Evolutionary conservation across 148 eudicot genomes (phyloP), one percentile per base, ranked within the genome.

Genomic region (Diospyros kaki): DNA sequence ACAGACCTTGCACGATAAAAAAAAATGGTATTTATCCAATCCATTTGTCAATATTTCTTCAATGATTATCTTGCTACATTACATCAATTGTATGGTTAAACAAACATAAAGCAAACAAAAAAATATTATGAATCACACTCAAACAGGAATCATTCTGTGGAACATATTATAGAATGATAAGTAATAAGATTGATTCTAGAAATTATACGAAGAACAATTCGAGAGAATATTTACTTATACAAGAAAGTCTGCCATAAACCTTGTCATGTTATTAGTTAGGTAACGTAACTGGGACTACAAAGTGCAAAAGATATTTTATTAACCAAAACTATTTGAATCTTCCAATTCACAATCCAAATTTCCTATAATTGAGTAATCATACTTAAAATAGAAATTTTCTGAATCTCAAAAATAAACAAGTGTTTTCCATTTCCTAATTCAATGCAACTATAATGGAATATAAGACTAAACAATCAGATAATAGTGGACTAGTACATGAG

Each of bases 51-150:
- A 18, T 10, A 51, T 51, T 68, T 51, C 54, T 67, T 54, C 58
- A 50, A 68, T 48, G 55, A 68, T 53, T 38, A 50, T 5, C 44
- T 14, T 38, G 28, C 18, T 18, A 28, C 72, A 52, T 1, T 52
- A 69, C 72, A 28, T 69, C 43, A 52, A 52, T 11, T 13, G 17
- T 51, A 59, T 44, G 38, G 4, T 8, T 42, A 4, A 65, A 65
- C 48, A 42, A 62, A 63, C 17, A 65, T 65, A 51, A 65, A 44
- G 51, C 28, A 44, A 43, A 50, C 48, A 13, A 42, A 43, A 4
- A 39, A 52, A 69, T 51, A 5, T 41, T 69, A 52, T 52, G 40
- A 69, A 69, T 69, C 72, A 52, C 39, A 45, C 45, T 38, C 39
- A 51, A 12, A 52, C 17, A 38, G 17, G 72, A 69, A 45, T 11